These are phyloP conservation scores for Beauveria rudraprayagi DNA, from an alignment of 2,329 filamentous ascomycete species.

Conservation along the genomic window DNA sequence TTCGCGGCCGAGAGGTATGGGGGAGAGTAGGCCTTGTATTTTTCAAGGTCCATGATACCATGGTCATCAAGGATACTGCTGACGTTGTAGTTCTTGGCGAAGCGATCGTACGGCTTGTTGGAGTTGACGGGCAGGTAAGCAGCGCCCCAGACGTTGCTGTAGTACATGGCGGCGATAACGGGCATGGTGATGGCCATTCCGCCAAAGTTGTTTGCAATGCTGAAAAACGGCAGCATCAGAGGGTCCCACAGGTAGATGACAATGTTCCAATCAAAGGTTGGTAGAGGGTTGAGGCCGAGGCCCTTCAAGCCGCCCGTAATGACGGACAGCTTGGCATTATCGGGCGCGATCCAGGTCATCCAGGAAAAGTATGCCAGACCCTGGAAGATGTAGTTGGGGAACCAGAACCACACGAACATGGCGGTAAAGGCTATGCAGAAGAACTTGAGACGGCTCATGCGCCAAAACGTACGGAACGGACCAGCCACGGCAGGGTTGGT, in stretches of 20 bases:
- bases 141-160: conserved; percentile 34
- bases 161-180: conserved; percentile 34
- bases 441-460: conserved; percentile 36
- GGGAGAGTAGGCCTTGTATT: conserved; percentile 35
- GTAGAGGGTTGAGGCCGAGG: conserved; percentile 29
- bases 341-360: conserved; percentile 46
- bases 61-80: conserved; percentile 25
- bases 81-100: conserved; percentile 30
- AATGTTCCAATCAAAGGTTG: conserved; percentile 34
- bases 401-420: conserved; percentile 47
- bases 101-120: conserved; percentile 33
- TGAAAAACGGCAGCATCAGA: conserved; percentile 30
- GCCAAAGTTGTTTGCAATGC: conserved; percentile 28
- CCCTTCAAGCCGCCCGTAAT: conserved; percentile 34
- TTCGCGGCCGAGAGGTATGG: conserved; percentile 25
- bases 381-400: conserved; percentile 41
- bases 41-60: conserved; percentile 28
- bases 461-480: conserved; percentile 26
- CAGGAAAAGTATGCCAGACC: conserved; percentile 43
- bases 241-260: conserved; percentile 29
- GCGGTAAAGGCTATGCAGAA: conserved; percentile 33
- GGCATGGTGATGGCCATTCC: conserved; percentile 27
- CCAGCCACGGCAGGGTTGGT: conserved; percentile 13
- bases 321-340: conserved; percentile 30
- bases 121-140: conserved; percentile 40